These are phyloP conservation scores for Fraxinus paxiana DNA, from an alignment of 305 asterid species.

Conservation along the genomic window DNA sequence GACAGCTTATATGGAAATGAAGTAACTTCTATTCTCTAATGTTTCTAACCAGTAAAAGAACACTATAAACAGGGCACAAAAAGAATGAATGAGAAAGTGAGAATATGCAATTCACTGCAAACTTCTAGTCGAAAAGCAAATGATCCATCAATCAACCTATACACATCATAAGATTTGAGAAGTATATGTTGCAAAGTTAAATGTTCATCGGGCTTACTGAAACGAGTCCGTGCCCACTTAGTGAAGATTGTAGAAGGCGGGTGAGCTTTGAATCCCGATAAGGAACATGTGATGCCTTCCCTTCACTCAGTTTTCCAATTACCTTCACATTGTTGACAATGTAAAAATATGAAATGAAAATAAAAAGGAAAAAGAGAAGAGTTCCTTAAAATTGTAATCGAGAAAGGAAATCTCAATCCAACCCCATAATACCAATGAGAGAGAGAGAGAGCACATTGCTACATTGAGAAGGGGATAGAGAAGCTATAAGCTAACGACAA, in stretches of 20 bases:
- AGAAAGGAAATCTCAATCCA: background rate
- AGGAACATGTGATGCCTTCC: slow-evolving; percentile 93
- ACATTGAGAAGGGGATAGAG: slow-evolving; percentile 1
- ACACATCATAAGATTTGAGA: slow-evolving; percentile 10
- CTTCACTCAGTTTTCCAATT: slow-evolving; percentile 97
- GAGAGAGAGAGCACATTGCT: background rate
- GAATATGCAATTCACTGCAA: background rate
- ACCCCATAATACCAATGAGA: background rate
- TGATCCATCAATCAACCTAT: slow-evolving; percentile 5
- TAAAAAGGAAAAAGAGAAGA: background rate
- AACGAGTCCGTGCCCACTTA: slow-evolving; percentile 94
- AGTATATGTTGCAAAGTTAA: background rate
- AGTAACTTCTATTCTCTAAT: background rate
- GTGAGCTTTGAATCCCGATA: slow-evolving; percentile 96
- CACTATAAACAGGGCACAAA: background rate
- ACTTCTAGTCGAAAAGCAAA: background rate
- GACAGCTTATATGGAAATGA: slow-evolving; percentile 1
- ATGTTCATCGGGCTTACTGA: slow-evolving; percentile 55
- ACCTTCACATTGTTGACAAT: slow-evolving; percentile 47
- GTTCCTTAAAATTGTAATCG: background rate
- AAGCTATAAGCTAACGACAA: background rate
- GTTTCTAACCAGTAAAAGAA: background rate
- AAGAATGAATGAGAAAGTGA: background rate
- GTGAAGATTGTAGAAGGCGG: slow-evolving; percentile 84
- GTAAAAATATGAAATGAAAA: slow-evolving; percentile 17